Base-by-base conservation (phyloP, 257 asterid genomes). In the Nicotiana undulata region DNA sequence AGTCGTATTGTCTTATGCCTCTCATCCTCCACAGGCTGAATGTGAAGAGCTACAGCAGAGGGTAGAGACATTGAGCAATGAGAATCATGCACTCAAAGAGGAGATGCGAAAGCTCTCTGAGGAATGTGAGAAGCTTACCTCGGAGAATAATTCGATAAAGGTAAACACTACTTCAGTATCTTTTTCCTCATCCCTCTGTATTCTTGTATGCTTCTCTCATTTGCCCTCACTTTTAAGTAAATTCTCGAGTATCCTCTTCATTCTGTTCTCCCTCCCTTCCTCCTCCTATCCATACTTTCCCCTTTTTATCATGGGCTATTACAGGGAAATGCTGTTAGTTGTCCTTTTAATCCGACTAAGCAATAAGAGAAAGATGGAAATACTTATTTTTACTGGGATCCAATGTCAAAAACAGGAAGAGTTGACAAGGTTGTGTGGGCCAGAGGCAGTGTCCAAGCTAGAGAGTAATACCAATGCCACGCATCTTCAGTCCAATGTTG, bases 41-140 rank as follows among this genome's bases (percentile, higher is more conserved):
- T 92, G 96, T 77, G 98, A 93, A 86, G 97, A 92, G 88, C 88
- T 93, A 81, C 98, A 93, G 78, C 90, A 83, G 20, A 88, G 86
- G 84, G 98, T 93, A 77, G 98, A 90, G 86, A 63, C 87, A 31
- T 77, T 93, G 86, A 90, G 52, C 84, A 85, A 22, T 65, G 97
- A 92, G 91, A 93, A 93, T 77, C 90, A 85, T 60, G 76, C 88
- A 8, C 89, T 93, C 51, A 88, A 92, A 83, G 94, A 90, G 5
- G 98, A 93, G 84, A 55, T 93, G 79, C 89, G 86, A 68, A 90
- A 89, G 95, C 89, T 93, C 53, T 90, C 97, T 2, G 94, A 91
- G 88, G 98, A 92, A 84, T 92, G 98, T 58, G 93, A 85, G 88
- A 93, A 90, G 89, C 89, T 91, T 63, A 85, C 91, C 51, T 87